Percentiles rank a stretch among this genome's conserved stretches.
Conservation (phyloP, 345 rosid species). For the Rhizophora mangle region DNA sequence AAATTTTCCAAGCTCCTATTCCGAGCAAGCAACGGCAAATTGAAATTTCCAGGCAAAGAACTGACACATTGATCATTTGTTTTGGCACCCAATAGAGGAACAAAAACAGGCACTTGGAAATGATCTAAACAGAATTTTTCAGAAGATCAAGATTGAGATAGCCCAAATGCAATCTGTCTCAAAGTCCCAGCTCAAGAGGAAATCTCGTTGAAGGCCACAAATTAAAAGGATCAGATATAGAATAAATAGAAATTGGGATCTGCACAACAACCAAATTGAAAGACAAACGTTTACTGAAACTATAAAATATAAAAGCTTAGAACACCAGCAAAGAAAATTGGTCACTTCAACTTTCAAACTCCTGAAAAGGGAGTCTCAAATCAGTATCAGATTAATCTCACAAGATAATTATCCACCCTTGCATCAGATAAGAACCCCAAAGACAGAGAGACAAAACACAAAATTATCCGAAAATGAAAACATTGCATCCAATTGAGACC, state of each 20-base stretch:
- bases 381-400: conserved; percentile 9
- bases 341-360: conserved; percentile 6
- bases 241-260: conserved; percentile 2
- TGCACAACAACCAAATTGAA: background rate
- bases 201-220: background rate
- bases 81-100: background rate
- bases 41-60: background rate
- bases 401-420: conserved; percentile 1
- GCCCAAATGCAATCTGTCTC: background rate
- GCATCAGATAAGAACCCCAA: background rate
- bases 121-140: background rate
- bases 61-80: background rate
- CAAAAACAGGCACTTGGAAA: background rate
- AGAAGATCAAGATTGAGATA: background rate
- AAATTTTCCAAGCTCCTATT: background rate
- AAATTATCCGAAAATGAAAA: background rate
- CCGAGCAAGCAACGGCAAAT: conserved; percentile 5
- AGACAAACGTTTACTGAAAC: conserved; percentile 3
- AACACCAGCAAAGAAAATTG: background rate
- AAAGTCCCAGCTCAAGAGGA: background rate
- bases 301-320: background rate
- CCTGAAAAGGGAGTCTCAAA: conserved; percentile 4
- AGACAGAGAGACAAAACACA: background rate
- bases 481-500: background rate
- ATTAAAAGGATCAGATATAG: background rate